phyloP scores from a whole-genome alignment of 2,329 filamentous ascomycete species.

The Colletotrichum sp. region DNA sequence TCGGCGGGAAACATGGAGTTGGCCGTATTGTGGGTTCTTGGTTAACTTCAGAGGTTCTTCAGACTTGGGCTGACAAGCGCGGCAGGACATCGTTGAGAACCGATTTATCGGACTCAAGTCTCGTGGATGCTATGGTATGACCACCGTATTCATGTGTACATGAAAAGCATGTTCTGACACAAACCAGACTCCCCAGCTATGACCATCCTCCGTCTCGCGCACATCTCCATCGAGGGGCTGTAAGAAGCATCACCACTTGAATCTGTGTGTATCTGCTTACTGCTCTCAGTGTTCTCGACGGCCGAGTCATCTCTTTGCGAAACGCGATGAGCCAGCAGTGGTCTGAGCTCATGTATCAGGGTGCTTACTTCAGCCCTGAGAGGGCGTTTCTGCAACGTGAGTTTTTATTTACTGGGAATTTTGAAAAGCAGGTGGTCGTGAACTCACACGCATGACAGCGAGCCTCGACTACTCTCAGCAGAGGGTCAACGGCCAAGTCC shows the following conservation, averaged over 20 bases:
- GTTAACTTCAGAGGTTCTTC: rapidly evolving
- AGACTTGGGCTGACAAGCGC: rapidly evolving
- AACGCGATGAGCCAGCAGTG: conserved; percentile 54
- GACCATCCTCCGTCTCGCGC: conserved; percentile 31
- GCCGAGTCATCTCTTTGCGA: conserved; percentile 56
- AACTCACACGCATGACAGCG: neutral
- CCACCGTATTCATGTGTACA: neutral
- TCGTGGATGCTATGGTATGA: conserved; percentile 55
- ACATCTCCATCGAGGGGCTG: conserved; percentile 58
- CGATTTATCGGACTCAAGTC: conserved; percentile 36
- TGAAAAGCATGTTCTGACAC: neutral
- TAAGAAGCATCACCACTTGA: neutral
- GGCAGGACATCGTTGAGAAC: conserved; percentile 48
- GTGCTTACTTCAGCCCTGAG: conserved; percentile 56
- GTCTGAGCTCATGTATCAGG: conserved; percentile 41
- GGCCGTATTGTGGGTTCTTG: conserved; percentile 65
- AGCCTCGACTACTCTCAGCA: conserved; percentile 13
- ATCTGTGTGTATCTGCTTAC: neutral
- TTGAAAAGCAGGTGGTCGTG: rapidly evolving
- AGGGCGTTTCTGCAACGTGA: conserved; percentile 1
- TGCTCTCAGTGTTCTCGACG: conserved; percentile 47
- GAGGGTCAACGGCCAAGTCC: conserved; percentile 29
- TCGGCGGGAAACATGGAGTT: conserved; percentile 68
- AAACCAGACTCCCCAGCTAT: conserved; percentile 24
- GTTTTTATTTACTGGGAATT: neutral